Evolutionary conservation across 1,284 basidiomycete genomes (phyloP), one percentile per base, ranked within the genome.

Genomic region (Macrocybe sp.): DNA sequence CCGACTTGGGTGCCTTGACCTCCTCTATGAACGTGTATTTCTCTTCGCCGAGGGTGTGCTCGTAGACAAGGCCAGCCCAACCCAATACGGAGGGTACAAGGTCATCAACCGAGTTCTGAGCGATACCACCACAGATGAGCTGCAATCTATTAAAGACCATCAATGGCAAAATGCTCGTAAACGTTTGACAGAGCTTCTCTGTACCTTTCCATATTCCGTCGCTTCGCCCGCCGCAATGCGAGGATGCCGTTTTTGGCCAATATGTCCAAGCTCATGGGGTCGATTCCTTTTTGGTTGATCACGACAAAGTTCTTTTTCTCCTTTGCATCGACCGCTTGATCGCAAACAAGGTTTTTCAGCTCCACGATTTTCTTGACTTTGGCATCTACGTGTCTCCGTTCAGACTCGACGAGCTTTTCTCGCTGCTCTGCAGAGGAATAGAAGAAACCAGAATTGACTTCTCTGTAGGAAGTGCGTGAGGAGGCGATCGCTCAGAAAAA

Each of bases 381-480:
- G 48, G 83, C 88, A 65, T 99, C 97, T 41, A 96, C 89, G 64
- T 96, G 96, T 51, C 84, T 81, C 48, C 97, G 83, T 66, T 99
- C 97, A 2, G 93, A 94, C 70, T 99, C 97, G 52, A 99, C 94
- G 9, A 99, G 85, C 74, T 98, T 99, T 71, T 99, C 96, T 37
- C 97, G 85, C 70, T 99, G 97, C 63, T 98, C 97, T 9, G 97
- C 90, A 2, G 93, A 95, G 3, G 94, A 97, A 72, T 99, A 99
- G 79, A 98, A 99, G 81, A 99, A 99, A 14, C 94, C 86, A 41
- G 97, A 98, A 76, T 99, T 99, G 66, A 99, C 92, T 78, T 99
- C 97, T 55, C 93, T 97, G 57, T 40, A 44, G 40, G 59, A 47
- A 61, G 48, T 55, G 52, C 48, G 8, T 41, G 48, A 41, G 29